Base-by-base conservation (phyloP, 306 rosid genomes). In the Pyrus betulifolia region DNA sequence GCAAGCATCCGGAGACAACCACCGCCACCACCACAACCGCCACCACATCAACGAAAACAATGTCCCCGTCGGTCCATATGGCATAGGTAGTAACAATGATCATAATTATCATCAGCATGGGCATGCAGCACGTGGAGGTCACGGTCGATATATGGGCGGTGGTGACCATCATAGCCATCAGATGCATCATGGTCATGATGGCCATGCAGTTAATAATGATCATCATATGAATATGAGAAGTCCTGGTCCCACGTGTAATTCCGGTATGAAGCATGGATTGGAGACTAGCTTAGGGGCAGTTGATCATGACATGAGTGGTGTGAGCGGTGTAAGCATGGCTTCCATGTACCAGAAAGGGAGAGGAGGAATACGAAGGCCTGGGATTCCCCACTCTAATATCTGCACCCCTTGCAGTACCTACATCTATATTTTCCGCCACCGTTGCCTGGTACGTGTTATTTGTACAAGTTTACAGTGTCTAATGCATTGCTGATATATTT, bases 321-420 rank as follows among this genome's bases (percentile, higher is more conserved):
- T 78, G 54, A 86, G 87, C 33, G 83, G 87, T 30, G 77, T 74
- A 59, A 84, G 87, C 74, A 76, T 84, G 73, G 78, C 82, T 58
- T 58, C 62, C 44, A 49, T 62, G 81, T 72, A 79, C 35, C 70
- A 74, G 57, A 68, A 78, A 81, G 85, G 63, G 8, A 84, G 75
- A 67, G 76, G 69, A 14, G 84, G 80, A 14, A 27, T 87, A 22
- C 80, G 96, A 67, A 70, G 98, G 23, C 89, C 91, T 0, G 98
- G 97, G 78, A 83, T 93, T 84, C 96, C 93, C 67, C 96, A 93
- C 86, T 91, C 97, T 23, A 88, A 87, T 67, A 93, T 91, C 52
- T 93, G 97, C 80, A 75, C 94, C 70, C 59, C 85, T 71, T 93
- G 98, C 70, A 84, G 67, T 52, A 87, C 80, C 68, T 88, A 90